Evolutionary conservation across 2,329 filamentous ascomycete species (phyloP), one percentile per base, ranked within the genome.

Genomic region (Ophiostoma sp.): DNA sequence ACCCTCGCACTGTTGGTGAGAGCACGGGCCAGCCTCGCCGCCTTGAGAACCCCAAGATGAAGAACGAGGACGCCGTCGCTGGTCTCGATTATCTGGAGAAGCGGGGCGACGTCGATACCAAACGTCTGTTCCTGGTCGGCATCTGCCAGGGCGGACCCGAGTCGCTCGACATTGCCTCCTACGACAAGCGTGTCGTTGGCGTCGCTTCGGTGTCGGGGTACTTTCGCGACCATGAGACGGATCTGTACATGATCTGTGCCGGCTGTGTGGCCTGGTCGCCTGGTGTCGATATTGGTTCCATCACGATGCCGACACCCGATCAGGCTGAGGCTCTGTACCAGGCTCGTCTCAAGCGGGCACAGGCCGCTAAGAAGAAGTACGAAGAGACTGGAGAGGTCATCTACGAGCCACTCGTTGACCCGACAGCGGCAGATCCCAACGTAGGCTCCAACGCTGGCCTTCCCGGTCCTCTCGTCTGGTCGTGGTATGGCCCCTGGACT

Each of bases 401-500:
- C n/a, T 72, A 72, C 59, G 31, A 68, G 61, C 71, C 71, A 50
- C 71, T 72, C 17, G 71, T 72, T 48, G 71, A 72, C 71, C 45
- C 45, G 33, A 36, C 9, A 50, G 71, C 71, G 31, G 71, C 71
- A 22, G 71, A 72, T 25, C 71, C 71, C 6, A 61, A 68, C 19
- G 50, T 33, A n/a, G 71, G 71, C 19, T 72, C 61, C 19, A 39
- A 68, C 50, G 71, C 71, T 7, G 71, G 63, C 5, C 71, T 72
- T 22, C 71, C 71, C 15, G 71, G 71, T 36, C 71, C 71, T 50
- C 71, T 72, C 61, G 71, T 72, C 17, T 72, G 63, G 71, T 72
- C 63, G 12, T 72, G 71, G 71, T 72, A 72, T 63, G 71, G 71
- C 7, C 71, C 71, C 9, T 72, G 63, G 71, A 72, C 71, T 61